Percentiles rank a stretch among this genome's conserved stretches.
Conservation (phyloP, 306 rosid species). For the Acacia acuminata region DNA sequence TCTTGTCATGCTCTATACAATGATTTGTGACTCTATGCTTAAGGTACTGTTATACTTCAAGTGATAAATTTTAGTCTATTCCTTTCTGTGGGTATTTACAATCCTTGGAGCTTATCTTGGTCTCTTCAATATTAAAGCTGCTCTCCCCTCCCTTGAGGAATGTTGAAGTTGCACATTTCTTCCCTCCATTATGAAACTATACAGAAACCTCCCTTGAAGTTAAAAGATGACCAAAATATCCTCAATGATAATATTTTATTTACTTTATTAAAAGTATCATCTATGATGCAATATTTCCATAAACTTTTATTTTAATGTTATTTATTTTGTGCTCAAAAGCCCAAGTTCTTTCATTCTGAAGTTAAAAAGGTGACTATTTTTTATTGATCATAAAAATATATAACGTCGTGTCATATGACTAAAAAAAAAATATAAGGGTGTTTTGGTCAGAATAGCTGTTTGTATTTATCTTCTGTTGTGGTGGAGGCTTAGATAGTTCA, state of each 20-base stretch:
- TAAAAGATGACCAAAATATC: background rate
- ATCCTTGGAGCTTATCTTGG: constrained; percentile 22
- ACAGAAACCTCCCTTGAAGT: background rate
- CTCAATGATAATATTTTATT: background rate
- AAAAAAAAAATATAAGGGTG: background rate
- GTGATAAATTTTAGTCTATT: constrained; percentile 6
- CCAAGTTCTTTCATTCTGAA: background rate
- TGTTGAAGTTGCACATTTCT: background rate
- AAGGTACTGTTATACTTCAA: constrained; percentile 15
- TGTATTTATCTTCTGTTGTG: background rate
- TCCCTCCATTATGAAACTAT: background rate
- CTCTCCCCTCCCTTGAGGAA: background rate
- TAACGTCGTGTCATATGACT: background rate
- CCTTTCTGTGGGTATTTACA: constrained; percentile 22
- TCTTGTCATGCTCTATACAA: constrained; percentile 17
- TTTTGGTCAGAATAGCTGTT: background rate
- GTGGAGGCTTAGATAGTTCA: background rate
- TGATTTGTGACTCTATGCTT: constrained; percentile 27
- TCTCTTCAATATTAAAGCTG: constrained; percentile 11
- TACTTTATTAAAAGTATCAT: background rate
- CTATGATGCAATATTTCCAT: background rate
- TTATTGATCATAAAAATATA: background rate
- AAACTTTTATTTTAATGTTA: background rate
- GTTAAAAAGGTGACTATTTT: background rate
- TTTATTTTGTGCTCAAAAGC: background rate